phyloP scores from a whole-genome alignment of 208 protist genomes.

The Spironucleus salmonicida region DNA sequence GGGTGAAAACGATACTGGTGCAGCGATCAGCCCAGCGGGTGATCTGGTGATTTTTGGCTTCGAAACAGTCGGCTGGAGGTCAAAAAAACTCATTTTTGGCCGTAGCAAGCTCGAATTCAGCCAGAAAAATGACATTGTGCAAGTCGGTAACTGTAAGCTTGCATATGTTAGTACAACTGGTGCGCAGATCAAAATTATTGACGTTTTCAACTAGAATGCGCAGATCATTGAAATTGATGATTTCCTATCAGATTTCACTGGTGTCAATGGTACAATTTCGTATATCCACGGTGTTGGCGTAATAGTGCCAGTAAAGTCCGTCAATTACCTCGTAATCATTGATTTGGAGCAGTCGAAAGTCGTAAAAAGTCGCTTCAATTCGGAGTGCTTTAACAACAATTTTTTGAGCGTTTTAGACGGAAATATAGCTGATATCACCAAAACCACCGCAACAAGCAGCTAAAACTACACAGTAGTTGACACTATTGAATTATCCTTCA shows the following conservation, averaged over 20 bases:
- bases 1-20: background rate
- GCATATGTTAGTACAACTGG: background rate
- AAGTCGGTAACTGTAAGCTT: background rate
- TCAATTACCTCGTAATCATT: background rate
- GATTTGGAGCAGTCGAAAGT: background rate
- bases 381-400: background rate
- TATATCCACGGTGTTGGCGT: background rate
- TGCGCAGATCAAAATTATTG: background rate
- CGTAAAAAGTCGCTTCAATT: too few relatives aligned
- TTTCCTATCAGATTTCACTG: background rate
- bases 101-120: background rate
- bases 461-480: background rate
- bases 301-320: background rate
- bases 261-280: background rate
- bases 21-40: background rate
- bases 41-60: constrained; percentile 10
- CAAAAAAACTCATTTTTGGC: background rate
- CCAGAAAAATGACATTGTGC: background rate
- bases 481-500: background rate
- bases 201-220: background rate
- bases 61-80: background rate
- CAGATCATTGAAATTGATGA: background rate
- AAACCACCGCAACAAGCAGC: background rate
- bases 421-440: background rate
- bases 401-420: background rate